Conservation (phyloP, 495 filamentous ascomycete species). For the Tuber brumale region DNA sequence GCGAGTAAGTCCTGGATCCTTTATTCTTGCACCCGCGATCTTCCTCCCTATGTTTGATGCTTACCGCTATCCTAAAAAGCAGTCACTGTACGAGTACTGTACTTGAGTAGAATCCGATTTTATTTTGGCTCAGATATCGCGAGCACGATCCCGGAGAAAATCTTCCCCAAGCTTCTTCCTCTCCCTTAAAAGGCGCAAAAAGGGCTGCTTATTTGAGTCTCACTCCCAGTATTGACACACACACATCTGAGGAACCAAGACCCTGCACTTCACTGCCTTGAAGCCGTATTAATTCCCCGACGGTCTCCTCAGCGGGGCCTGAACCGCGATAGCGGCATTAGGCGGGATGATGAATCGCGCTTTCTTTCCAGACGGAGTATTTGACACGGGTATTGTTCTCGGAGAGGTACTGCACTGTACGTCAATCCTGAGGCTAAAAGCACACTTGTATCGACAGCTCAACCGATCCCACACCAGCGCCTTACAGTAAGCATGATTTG, state of each 20-base stretch:
- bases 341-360: not conserved
- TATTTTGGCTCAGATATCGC: not conserved
- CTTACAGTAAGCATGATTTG: not conserved
- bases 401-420: not conserved
- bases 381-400: not conserved
- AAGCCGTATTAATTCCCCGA: not conserved
- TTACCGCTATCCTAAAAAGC: not conserved
- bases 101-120: not conserved
- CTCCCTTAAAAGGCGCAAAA: not conserved
- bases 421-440: not conserved
- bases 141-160: not conserved
- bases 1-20: not conserved
- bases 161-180: not conserved
- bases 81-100: too few species aligned
- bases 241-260: not conserved
- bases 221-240: not conserved
- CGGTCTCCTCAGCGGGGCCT: not conserved
- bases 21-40: not conserved
- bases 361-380: not conserved
- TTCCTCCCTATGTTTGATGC: not conserved
- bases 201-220: not conserved
- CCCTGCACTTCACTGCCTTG: not conserved
- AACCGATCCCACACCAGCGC: not conserved
- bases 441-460: not conserved
- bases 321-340: not conserved